A percentile compares a stretch with the other conserved stretches of the same genome.
Evolutionary conservation across 2,329 filamentous ascomycete species (phyloP).

Genomic region (Penicillium brevicompactum): DNA sequence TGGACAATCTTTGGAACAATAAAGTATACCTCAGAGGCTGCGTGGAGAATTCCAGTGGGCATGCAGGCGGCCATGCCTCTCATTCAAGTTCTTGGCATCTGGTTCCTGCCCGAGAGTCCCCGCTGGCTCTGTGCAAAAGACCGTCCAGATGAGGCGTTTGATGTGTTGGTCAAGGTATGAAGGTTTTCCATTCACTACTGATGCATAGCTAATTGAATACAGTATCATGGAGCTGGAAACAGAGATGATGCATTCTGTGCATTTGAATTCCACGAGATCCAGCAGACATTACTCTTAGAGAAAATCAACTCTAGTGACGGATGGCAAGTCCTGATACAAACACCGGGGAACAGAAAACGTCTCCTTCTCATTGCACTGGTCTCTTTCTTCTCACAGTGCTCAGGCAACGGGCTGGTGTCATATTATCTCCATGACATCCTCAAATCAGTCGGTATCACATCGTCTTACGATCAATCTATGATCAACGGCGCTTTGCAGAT

Average conservation of each 20-base stretch:
- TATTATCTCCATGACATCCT: slow-evolving; percentile 40
- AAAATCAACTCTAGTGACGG: slow-evolving; percentile 4
- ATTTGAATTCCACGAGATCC: slow-evolving; percentile 10
- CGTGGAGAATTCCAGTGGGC: slow-evolving; percentile 14
- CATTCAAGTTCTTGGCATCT: slow-evolving; percentile 14
- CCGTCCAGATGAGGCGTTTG: background rate
- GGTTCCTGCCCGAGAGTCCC: slow-evolving; percentile 13
- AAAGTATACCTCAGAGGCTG: slow-evolving; percentile 9
- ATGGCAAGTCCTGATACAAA: slow-evolving; percentile 16
- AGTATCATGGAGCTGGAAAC: slow-evolving; percentile 4
- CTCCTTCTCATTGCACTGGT: slow-evolving; percentile 11
- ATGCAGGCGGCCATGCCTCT: slow-evolving; percentile 8
- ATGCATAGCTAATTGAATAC: background rate
- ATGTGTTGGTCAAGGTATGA: background rate
- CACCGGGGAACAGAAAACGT: slow-evolving; percentile 14
- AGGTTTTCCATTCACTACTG: background rate
- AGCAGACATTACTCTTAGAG: slow-evolving; percentile 9
- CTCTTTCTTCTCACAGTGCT: slow-evolving; percentile 16
- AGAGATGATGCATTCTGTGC: background rate
- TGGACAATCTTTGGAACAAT: slow-evolving; percentile 18
- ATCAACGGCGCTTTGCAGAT: slow-evolving; percentile 25
- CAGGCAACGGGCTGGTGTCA: slow-evolving; percentile 16
- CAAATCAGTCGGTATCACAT: slow-evolving; percentile 25
- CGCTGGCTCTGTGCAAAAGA: slow-evolving; percentile 7
- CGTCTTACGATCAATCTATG: slow-evolving; percentile 16